phyloP scores from a whole-genome alignment of 495 filamentous ascomycete species.

The Trichoderma virens region DNA sequence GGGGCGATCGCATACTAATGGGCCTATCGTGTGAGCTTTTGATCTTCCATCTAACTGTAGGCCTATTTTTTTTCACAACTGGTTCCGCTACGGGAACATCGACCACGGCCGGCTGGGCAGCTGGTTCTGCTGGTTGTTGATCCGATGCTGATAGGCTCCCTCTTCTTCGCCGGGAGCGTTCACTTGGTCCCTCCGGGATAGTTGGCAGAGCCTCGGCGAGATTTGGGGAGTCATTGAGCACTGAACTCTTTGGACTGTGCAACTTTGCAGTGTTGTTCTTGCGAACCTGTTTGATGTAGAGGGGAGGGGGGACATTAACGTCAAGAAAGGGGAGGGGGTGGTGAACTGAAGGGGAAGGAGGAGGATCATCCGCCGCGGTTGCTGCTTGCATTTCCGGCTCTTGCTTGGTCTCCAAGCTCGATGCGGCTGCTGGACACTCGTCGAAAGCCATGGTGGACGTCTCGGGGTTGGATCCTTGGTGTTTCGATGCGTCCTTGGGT shows the following conservation, averaged over 20 bases:
- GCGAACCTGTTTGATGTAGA: background rate
- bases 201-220: background rate
- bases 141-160: conserved; percentile 1
- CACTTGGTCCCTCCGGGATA: conserved; percentile 10
- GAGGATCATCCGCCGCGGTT: background rate
- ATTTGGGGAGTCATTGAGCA: background rate
- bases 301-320: background rate
- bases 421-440: background rate
- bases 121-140: background rate
- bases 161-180: background rate
- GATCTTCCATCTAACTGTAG: background rate
- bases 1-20: background rate
- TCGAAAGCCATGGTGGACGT: conserved; percentile 2
- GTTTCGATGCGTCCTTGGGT: conserved; percentile 2
- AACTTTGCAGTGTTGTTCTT: conserved; percentile 8
- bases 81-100: background rate
- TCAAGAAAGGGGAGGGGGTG: background rate
- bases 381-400: background rate
- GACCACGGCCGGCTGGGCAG: background rate
- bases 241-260: background rate
- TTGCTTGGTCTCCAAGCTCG: background rate
- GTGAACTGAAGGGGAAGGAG: background rate
- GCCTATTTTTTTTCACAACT: background rate
- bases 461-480: background rate
- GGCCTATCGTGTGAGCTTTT: conserved; percentile 8